These are phyloP conservation scores for Penicillium brasilianum DNA, from an alignment of 2,329 filamentous ascomycete genomes.

Conservation along the genomic window DNA sequence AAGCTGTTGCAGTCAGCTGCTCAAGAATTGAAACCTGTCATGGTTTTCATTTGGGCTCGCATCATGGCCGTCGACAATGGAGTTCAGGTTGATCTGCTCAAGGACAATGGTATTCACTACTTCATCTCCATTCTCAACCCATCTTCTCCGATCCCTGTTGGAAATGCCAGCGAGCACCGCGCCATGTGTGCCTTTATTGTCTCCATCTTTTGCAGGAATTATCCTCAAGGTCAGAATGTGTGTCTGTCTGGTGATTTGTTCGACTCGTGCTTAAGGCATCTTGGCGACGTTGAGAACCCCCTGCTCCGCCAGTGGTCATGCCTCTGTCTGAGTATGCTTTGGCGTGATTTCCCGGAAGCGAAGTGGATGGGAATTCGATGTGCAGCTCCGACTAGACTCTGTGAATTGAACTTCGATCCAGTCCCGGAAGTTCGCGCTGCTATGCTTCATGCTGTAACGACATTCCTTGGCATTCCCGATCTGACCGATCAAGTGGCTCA, in stretches of 20 bases:
- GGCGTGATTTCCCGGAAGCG: constrained; percentile 86
- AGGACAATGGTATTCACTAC: constrained; percentile 96
- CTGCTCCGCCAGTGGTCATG: constrained; percentile 94
- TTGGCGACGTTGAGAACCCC: constrained; percentile 84
- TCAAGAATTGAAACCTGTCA: constrained; percentile 91
- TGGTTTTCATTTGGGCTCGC: constrained; percentile 99
- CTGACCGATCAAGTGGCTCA: constrained; percentile 87
- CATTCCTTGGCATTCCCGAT: constrained; percentile 91
- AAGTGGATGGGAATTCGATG: constrained; percentile 96
- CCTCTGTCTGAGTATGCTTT: constrained; percentile 91
- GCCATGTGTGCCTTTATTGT: constrained; percentile 99
- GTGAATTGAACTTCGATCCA: constrained; percentile 79
- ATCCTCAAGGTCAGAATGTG: constrained; percentile 87
- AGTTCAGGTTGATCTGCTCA: constrained; percentile 90
- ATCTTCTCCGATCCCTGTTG: constrained; percentile 78
- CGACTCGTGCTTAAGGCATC: constrained; percentile 80
- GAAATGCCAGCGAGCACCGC: constrained; percentile 90
- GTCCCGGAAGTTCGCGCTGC: constrained; percentile 92
- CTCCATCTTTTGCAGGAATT: constrained; percentile 94
- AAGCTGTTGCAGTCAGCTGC: constrained; percentile 96
- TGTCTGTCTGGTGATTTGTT: constrained; percentile 91
- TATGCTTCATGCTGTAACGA: constrained; percentile 91
- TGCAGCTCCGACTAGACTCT: constrained; percentile 80
- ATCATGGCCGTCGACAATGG: constrained; percentile 93
- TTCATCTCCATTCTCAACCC: constrained; percentile 93